phyloP scores from a whole-genome alignment of 345 rosid species.

The Turritis glabra region DNA sequence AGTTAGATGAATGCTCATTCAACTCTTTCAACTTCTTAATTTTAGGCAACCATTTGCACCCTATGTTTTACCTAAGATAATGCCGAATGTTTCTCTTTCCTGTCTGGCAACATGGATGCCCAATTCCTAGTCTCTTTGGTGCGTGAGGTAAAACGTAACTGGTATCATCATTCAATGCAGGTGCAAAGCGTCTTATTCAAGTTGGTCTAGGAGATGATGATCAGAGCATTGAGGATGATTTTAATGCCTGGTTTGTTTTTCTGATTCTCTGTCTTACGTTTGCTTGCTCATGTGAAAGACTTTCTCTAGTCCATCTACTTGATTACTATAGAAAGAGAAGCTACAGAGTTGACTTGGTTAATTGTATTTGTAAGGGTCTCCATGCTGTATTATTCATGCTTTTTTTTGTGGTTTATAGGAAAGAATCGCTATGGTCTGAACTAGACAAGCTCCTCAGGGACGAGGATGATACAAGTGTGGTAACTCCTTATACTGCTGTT shows the following conservation, averaged over 20 bases:
- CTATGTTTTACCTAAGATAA: background rate
- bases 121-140: constrained; percentile 12
- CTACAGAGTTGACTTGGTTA: constrained; percentile 9
- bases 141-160: background rate
- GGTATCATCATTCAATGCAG: constrained; percentile 38
- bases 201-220: constrained; percentile 99
- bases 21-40: no score
- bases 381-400: background rate
- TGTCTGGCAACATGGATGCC: background rate
- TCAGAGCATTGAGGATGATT: constrained; percentile 98
- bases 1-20: no score
- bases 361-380: background rate
- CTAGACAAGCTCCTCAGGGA: constrained; percentile 76
- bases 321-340: constrained; percentile 7
- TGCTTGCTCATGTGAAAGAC: constrained; percentile 2
- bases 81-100: background rate
- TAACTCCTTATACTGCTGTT: constrained; percentile 89
- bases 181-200: constrained; percentile 65
- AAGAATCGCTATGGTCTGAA: constrained; percentile 82
- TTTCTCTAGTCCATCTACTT: background rate
- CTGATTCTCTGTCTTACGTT: background rate
- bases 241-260: constrained; percentile 57
- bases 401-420: constrained; percentile 49
- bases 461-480: constrained; percentile 72
- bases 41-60: no score